Base-by-base conservation (phyloP, 257 asterid species). In the Cinchona pubescens region DNA sequence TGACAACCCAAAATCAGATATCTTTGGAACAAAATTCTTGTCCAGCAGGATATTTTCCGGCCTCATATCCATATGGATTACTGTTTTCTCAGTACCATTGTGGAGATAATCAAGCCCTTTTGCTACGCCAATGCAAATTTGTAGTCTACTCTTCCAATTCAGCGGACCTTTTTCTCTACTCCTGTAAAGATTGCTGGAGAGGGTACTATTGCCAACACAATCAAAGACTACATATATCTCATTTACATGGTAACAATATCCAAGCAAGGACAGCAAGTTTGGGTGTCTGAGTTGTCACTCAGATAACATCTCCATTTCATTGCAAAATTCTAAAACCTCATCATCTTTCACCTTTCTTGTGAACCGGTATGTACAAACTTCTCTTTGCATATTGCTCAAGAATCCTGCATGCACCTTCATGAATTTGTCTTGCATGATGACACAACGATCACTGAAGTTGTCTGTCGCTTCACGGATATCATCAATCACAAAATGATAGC, bases 71-170 rank as follows among this genome's bases (percentile, higher is more conserved):
- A 4, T 8, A 25, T 70, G 74, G 34, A 73, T 27, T 2, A 37
- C 32, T 60, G 18, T 40, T 21, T 10, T 8, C 19, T 19, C 49
- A 18, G 62, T 60, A 25, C 27, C 51, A 2, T 48, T 1, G 16
- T 75, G 79, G 53, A 75, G 79, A 58, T 75, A 51, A 4, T 35
- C 67, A 30, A 76, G 68, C 3, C 68, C 79, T 40, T 18, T 43
- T 37, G 79, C 79, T 8, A 32, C 69, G 27, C 48, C 73, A 25
- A 35, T 38, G 79, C 74, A 67, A 18, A 76, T 76, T 16, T 32
- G 35, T 10, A 76, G 75, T 61, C 61, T 76, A 0, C 21, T 48
- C 64, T 67, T 58, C 79, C 74, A 67, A 3, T 10, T 9, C 2
- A 74, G 13, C 48, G 58, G 75, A 10, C 14, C 15, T 1, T 21